A percentile compares a stretch with the other conserved stretches of the same genome.
phyloP scores from a whole-genome alignment of 768 basidiomycete genomes.

The Leucocoprinus leucothites region DNA sequence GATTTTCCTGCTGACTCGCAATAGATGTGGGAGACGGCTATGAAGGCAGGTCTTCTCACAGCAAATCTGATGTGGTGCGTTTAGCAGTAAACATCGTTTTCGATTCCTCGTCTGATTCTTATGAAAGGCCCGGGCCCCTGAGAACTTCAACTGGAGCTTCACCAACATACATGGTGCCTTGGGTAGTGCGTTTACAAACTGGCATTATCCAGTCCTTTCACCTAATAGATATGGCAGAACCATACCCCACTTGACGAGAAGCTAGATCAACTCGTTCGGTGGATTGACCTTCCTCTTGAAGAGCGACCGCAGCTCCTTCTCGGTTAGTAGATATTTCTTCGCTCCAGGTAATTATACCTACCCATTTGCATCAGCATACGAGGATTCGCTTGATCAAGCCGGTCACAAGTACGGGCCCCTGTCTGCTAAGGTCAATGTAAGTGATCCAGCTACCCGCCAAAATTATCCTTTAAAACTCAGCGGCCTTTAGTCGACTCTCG shows the following conservation, averaged over 20 bases:
- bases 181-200: slow-evolving; percentile 46
- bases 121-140: slow-evolving; percentile 77
- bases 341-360: background rate
- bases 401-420: slow-evolving; percentile 72
- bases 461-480: slow-evolving; percentile 1
- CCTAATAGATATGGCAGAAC: slow-evolving; percentile 34
- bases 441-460: slow-evolving; percentile 18
- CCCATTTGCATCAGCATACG: slow-evolving; percentile 52
- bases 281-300: slow-evolving; percentile 77
- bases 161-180: slow-evolving; percentile 78
- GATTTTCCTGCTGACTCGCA: background rate
- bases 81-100: background rate
- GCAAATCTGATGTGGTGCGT: slow-evolving; percentile 92
- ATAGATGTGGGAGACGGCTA: slow-evolving; percentile 93
- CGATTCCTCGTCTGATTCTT: background rate
- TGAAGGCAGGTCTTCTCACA: slow-evolving; percentile 65
- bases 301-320: slow-evolving; percentile 75
- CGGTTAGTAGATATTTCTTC: slow-evolving; percentile 37
- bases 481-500: slow-evolving; percentile 52
- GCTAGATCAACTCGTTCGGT: slow-evolving; percentile 71
- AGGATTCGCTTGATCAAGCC: slow-evolving; percentile 84
- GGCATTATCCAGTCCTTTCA: background rate
- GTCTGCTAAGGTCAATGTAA: slow-evolving; percentile 68
- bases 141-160: slow-evolving; percentile 59
- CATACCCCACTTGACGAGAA: slow-evolving; percentile 66